Base-by-base conservation (phyloP, 768 basidiomycete species). In the Mycena galopus region DNA sequence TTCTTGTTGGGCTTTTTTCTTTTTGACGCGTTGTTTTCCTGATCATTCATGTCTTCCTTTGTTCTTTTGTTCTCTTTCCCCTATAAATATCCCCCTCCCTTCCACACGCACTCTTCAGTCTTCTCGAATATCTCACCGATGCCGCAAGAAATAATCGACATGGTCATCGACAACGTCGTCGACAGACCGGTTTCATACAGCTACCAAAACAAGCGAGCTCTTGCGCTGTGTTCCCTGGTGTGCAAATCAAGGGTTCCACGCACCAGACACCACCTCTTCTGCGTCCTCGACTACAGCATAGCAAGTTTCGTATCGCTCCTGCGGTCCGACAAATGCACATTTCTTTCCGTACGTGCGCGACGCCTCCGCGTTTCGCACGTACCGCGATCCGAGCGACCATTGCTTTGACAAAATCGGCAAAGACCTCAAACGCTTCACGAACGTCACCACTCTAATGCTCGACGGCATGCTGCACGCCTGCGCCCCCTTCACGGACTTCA, bases 211-310 rank as follows among this genome's bases (percentile, higher is more conserved):
- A 57, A 61, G 61, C 17, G 12, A 2, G 19, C 61, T 21, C 68
- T 69, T 29, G 35, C 51, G 21, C 4, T 37, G n/a, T 69, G 67
- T 47, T 39, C 61, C 29, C 32, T 69, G 17, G 68, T 69, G 19
- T 69, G 68, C 68, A 63, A 29, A 64, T 62, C 62, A 21, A 47
- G 68, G 61, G 23, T 64, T 42, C 61, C 68, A 19, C 61, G 68
- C 53, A 63, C 11, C 29, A 39, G 55, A 44, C 33, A 63, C 51
- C 68, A 69, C 33, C 68, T 69, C 1, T 69, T 69, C n/a, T 6
- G 29, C 39, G 11, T 25, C 6, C 60, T 69, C 37, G 10, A 56
- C 27, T 33, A 8, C 23, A 23, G 9, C 27, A 17, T 63, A 10
- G 60, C 53, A 1, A 21, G 4, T 9, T 57, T 69, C 19, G 51